Evolutionary conservation across 805 yeast species (phyloP).

Genomic region (Citeromyces matritensis): DNA sequence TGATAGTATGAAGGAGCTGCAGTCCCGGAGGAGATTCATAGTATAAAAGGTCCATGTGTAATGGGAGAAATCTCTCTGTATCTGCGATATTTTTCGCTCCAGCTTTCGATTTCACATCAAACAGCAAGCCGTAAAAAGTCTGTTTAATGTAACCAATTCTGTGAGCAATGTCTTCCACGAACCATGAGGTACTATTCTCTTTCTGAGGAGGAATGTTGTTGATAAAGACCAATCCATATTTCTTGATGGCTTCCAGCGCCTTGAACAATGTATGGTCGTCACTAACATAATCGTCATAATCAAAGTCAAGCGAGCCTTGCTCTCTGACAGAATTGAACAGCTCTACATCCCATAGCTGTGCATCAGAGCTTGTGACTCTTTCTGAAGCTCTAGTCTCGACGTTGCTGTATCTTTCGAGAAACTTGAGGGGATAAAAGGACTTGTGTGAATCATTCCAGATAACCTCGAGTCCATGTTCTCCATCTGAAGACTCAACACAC

Average conservation of each 20-base stretch:
- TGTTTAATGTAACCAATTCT: conserved; percentile 53
- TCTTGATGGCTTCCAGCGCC: conserved; percentile 29
- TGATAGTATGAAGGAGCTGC: conserved; percentile 49
- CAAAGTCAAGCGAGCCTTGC: conserved; percentile 7
- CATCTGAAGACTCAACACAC: conserved; percentile 8
- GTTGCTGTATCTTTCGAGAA: conserved; percentile 28
- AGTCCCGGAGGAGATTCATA: conserved; percentile 76
- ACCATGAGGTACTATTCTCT: conserved; percentile 12
- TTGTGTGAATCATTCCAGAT: conserved; percentile 28
- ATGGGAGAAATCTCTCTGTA: conserved; percentile 46
- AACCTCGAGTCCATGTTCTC: conserved; percentile 18
- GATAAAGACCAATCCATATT: conserved; percentile 41
- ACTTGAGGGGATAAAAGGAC: conserved; percentile 25
- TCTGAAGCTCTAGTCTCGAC: conserved; percentile 17
- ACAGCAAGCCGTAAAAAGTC: conserved; percentile 59
- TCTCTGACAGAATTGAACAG: conserved; percentile 10
- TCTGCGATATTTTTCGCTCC: conserved; percentile 58
- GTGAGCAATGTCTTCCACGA: conserved; percentile 21
- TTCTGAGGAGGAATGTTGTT: conserved; percentile 32
- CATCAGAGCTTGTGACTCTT: conserved; percentile 18
- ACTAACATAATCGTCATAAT: conserved; percentile 24
- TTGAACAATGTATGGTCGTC: conserved; percentile 17
- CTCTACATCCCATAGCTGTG: conserved; percentile 22
- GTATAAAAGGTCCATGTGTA: conserved; percentile 67
- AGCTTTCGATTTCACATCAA: conserved; percentile 42